Conservation (phyloP, 495 filamentous ascomycete species). For the Xylaria acuta region DNA sequence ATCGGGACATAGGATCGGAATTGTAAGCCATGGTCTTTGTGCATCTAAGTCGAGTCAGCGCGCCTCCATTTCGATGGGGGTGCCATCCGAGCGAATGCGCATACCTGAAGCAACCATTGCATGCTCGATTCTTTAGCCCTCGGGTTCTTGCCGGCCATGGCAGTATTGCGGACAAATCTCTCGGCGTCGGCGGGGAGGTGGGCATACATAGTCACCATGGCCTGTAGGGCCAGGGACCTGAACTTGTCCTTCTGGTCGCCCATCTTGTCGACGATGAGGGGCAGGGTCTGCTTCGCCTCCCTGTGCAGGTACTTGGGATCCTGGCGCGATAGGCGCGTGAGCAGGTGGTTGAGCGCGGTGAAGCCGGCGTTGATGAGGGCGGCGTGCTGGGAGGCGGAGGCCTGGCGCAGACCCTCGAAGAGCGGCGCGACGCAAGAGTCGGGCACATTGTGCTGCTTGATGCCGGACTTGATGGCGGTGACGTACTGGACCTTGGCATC, state of each 20-base stretch:
- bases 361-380: slow-evolving; percentile 75
- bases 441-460: slow-evolving; percentile 87
- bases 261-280: slow-evolving; percentile 80
- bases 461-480: slow-evolving; percentile 77
- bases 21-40: slow-evolving; percentile 73
- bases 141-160: slow-evolving; percentile 78
- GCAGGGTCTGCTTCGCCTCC: slow-evolving; percentile 68
- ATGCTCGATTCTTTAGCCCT: slow-evolving; percentile 82
- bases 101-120: slow-evolving; percentile 78
- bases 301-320: slow-evolving; percentile 72
- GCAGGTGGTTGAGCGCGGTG: slow-evolving; percentile 81
- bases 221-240: slow-evolving; percentile 70
- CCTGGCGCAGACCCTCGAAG: slow-evolving; percentile 73
- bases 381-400: slow-evolving; percentile 73
- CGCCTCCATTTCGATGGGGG: neutral
- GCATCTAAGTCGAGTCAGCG: slow-evolving; percentile 63
- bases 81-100: slow-evolving; percentile 21
- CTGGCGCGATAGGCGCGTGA: slow-evolving; percentile 83
- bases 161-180: slow-evolving; percentile 75
- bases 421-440: slow-evolving; percentile 72
- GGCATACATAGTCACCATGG: slow-evolving; percentile 76
- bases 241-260: slow-evolving; percentile 88
- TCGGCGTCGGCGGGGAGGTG: slow-evolving; percentile 75
- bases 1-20: slow-evolving; percentile 83
- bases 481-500: slow-evolving; percentile 75